Base-by-base conservation (phyloP, 306 rosid species). In the Prunus campanulata region DNA sequence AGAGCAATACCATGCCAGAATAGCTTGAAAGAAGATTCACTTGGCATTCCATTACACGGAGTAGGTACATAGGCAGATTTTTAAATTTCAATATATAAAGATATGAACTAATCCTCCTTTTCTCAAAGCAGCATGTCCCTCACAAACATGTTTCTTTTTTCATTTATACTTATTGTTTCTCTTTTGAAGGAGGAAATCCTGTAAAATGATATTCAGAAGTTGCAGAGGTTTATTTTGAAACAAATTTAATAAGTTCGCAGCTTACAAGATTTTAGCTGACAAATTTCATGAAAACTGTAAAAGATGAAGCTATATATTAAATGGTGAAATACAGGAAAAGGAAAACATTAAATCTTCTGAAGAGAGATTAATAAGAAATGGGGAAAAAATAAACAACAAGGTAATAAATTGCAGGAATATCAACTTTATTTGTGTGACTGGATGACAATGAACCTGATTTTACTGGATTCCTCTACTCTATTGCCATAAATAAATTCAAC, bases 1-100 rank as follows among this genome's bases (percentile, higher is more conserved):
- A 25, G 67, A 29, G 75, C 8, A 71, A 49, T 13, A 74, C 49
- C 81, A 81, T 55, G 35, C 59, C 70, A 68, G 44, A 60, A 11
- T 52, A 81, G 44, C 47, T 61, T 74, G 29, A 66, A 35, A 25
- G 19, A 76, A 15, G 60, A 30, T 18, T 19, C 39, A 35, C 46
- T 24, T 16, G 18, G 22, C 14, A 66, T 22, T 20, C 35, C n/a
- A 20, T 20, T 16, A 32, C 44, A 51, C 12, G 4, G 25, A 29
- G 10, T n/a, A 32, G 25, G 14, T 5, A 42, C 50, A 35, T 19
- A 56, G 18, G 12, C 11, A 35, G 57, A 35, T 30, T 2, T 11
- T 59, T 44, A 57, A 56, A 3, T 3, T 25, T 44, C 56, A 59
- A 46, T 22, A 16, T 46, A 39, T 15, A 13, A 16, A 25, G 3